Evolutionary conservation across 352 stramenopile genomes (phyloP).

Genomic region (Pythium sukuiense): DNA sequence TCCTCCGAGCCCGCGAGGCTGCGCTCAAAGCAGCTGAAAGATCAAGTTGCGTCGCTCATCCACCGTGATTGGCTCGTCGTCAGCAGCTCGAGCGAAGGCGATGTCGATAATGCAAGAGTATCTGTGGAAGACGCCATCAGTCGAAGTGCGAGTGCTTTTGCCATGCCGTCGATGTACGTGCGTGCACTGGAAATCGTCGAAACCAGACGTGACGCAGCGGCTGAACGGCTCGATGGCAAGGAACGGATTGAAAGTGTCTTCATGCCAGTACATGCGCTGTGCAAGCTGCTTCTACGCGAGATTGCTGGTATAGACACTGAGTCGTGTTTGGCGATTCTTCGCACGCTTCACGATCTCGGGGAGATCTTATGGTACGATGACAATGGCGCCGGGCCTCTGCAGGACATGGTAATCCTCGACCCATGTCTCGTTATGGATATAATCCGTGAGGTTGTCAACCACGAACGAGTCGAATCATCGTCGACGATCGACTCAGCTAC

Average conservation of each 20-base stretch:
- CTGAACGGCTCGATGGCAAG: conserved; percentile 4
- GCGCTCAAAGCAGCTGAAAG: conserved; percentile 2
- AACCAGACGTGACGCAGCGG: neutral
- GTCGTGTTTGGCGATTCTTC: conserved; percentile 12
- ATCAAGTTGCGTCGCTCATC: conserved; percentile 5
- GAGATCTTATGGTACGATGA: conserved; percentile 23
- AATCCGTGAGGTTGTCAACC: conserved; percentile 21
- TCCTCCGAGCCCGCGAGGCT: neutral
- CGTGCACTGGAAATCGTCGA: conserved; percentile 1
- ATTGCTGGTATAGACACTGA: neutral
- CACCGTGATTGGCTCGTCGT: neutral
- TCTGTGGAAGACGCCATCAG: conserved; percentile 1
- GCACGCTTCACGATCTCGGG: conserved; percentile 20
- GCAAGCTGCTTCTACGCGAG: neutral
- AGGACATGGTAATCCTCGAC: conserved; percentile 17
- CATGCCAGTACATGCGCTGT: conserved; percentile 4
- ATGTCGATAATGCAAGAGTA: conserved; percentile 7
- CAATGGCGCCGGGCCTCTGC: conserved; percentile 1
- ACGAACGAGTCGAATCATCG: conserved; percentile 7
- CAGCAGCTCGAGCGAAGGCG: conserved; percentile 10
- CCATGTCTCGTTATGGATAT: conserved; percentile 35
- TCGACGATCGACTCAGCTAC: neutral
- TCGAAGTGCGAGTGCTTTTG: conserved; percentile 10
- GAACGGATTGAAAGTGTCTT: conserved; percentile 7
- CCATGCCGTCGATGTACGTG: conserved; percentile 12